Evolutionary conservation across 768 basidiomycete genomes (phyloP).

Genomic region (Russula griseocarnosa): DNA sequence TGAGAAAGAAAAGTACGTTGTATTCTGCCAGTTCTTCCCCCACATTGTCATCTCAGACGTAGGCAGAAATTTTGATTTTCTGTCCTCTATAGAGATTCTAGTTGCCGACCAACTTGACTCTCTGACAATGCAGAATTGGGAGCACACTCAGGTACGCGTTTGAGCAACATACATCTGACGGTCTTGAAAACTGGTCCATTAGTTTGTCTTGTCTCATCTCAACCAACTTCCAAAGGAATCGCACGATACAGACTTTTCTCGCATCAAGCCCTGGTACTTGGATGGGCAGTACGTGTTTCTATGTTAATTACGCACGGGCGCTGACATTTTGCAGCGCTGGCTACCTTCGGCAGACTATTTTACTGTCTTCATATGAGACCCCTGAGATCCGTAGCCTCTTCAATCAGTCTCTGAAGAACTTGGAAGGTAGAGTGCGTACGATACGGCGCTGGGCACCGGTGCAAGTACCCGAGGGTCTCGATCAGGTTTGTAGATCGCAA

Average conservation of each 20-base stretch:
- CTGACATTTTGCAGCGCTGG: slow-evolving; percentile 52
- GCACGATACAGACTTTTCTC: slow-evolving; percentile 91
- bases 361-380: slow-evolving; percentile 83
- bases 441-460: slow-evolving; percentile 69
- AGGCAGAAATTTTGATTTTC: slow-evolving; percentile 78
- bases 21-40: neutral
- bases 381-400: slow-evolving; percentile 83
- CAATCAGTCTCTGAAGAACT: slow-evolving; percentile 71
- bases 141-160: slow-evolving; percentile 78
- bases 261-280: slow-evolving; percentile 97
- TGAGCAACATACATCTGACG: neutral
- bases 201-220: slow-evolving; percentile 83
- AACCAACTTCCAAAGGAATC: slow-evolving; percentile 92
- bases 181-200: neutral
- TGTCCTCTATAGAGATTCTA: slow-evolving; percentile 88
- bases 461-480: slow-evolving; percentile 75
- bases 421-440: slow-evolving; percentile 75
- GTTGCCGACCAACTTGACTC: slow-evolving; percentile 92
- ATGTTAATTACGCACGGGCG: neutral
- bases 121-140: slow-evolving; percentile 98
- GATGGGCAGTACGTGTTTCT: slow-evolving; percentile 76
- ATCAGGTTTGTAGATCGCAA: slow-evolving; percentile 51
- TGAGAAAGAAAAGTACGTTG: slow-evolving; percentile 84
- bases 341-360: slow-evolving; percentile 85
- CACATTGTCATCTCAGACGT: neutral